These are phyloP conservation scores for Barnettozyma pratensis DNA, from an alignment of 805 yeast species.

Conservation along the genomic window DNA sequence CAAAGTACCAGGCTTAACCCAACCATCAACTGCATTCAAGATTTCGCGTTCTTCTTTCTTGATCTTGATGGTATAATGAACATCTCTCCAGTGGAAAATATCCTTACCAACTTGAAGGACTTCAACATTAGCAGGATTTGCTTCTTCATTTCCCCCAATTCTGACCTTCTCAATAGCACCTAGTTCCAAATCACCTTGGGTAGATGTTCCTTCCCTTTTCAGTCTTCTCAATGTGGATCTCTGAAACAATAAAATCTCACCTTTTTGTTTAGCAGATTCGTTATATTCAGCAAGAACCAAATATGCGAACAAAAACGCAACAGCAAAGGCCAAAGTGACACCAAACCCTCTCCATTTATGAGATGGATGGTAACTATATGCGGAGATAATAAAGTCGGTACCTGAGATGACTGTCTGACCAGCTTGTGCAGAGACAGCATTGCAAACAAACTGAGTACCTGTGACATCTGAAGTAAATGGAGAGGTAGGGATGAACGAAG, in stretches of 20 bases:
- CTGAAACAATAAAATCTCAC: constrained; percentile 64
- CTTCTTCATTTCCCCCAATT: constrained; percentile 12
- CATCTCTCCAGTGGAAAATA: constrained; percentile 74
- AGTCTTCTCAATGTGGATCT: constrained; percentile 40
- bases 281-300: constrained; percentile 50
- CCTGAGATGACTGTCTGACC: constrained; percentile 51
- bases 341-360: constrained; percentile 67
- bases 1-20: constrained; percentile 79
- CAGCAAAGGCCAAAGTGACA: constrained; percentile 48
- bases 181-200: constrained; percentile 24
- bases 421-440: constrained; percentile 49
- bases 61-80: constrained; percentile 64
- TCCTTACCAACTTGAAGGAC: constrained; percentile 36
- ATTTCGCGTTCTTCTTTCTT: constrained; percentile 57
- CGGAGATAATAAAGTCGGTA: constrained; percentile 37
- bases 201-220: constrained; percentile 34
- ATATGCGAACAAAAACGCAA: constrained; percentile 52
- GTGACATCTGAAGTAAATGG: constrained; percentile 14
- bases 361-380: constrained; percentile 39
- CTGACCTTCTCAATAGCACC: constrained; percentile 27
- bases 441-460: constrained; percentile 38
- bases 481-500: constrained; percentile 40
- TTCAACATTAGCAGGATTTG: constrained; percentile 18
- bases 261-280: constrained; percentile 61
- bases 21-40: constrained; percentile 65